Conservation (phyloP, 306 rosid genomes). For the Cicer chorassanicum region DNA sequence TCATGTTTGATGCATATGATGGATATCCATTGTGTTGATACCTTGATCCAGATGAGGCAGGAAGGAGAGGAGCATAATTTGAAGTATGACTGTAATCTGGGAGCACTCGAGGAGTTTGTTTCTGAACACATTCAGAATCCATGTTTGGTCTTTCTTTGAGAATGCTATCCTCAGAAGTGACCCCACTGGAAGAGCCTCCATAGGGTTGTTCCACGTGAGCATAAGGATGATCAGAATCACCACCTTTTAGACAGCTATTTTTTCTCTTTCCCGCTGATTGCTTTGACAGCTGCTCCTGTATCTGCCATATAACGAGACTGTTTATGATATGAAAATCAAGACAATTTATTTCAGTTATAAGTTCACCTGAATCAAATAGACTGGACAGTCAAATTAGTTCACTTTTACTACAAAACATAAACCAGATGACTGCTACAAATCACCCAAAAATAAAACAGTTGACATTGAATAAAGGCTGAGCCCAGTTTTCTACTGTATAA, state of each 20-base stretch:
- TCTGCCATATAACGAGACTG: slow-evolving; percentile 41
- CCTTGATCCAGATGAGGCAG: slow-evolving; percentile 52
- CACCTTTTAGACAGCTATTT: slow-evolving; percentile 48
- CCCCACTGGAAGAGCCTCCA: slow-evolving; percentile 52
- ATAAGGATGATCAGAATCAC: slow-evolving; percentile 47
- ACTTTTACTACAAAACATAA: slow-evolving; percentile 24
- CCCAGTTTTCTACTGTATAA: slow-evolving; percentile 22
- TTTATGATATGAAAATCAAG: slow-evolving; percentile 25
- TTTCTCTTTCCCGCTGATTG: slow-evolving; percentile 51
- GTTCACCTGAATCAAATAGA: slow-evolving; percentile 32
- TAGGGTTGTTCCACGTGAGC: slow-evolving; percentile 44
- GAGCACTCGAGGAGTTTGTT: slow-evolving; percentile 41
- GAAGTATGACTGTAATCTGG: slow-evolving; percentile 45
- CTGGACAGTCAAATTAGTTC: slow-evolving; percentile 10
- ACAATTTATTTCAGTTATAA: slow-evolving; percentile 20
- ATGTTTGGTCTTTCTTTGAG: slow-evolving; percentile 46
- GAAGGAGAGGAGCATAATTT: slow-evolving; percentile 48
- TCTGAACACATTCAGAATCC: slow-evolving; percentile 51
- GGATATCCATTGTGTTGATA: slow-evolving; percentile 47
- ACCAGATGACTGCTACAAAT: slow-evolving; percentile 13
- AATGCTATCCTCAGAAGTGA: slow-evolving; percentile 49
- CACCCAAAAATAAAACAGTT: slow-evolving; percentile 27
- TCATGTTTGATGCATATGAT: slow-evolving; percentile 61
- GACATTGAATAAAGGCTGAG: slow-evolving; percentile 4
- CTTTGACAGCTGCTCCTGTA: slow-evolving; percentile 56